A percentile compares a stretch with the other conserved stretches of the same genome.
These are phyloP conservation scores for Fusarium sp. DNA, from an alignment of 2,329 filamentous ascomycete species.

Conservation along the genomic window DNA sequence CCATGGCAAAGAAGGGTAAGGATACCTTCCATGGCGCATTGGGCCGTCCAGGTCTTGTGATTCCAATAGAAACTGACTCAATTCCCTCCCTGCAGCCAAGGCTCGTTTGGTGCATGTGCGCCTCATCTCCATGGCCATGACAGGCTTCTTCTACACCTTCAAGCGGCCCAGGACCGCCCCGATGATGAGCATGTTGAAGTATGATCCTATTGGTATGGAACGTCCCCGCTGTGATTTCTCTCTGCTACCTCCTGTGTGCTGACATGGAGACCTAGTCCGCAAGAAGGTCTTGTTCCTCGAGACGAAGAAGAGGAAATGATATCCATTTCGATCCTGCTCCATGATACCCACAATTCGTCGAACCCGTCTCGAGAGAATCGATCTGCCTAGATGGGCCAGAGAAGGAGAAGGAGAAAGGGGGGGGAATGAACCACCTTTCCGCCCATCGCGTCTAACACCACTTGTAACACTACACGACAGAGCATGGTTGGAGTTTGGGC, in stretches of 20 bases:
- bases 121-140: constrained; percentile 98
- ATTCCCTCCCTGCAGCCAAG: constrained; percentile 71
- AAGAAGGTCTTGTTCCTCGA: constrained; percentile 97
- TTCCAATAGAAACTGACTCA: constrained; percentile 19
- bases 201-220: constrained; percentile 88
- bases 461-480: constrained; percentile 48
- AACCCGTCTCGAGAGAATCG: constrained; percentile 2
- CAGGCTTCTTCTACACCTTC: constrained; percentile 95
- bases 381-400: constrained; percentile 22
- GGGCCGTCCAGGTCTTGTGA: not conserved
- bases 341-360: constrained; percentile 27
- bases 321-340: constrained; percentile 5
- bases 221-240: not conserved
- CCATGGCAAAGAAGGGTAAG: constrained; percentile 46
- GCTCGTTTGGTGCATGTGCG: constrained; percentile 93
- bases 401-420: not conserved
- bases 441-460: constrained; percentile 16
- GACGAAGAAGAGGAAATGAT: constrained; percentile 80
- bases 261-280: constrained; percentile 71
- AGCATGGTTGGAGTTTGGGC: constrained; percentile 50
- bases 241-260: constrained; percentile 1
- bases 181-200: constrained; percentile 97
- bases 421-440: not conserved
- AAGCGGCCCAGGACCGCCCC: constrained; percentile 82
- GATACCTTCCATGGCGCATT: not conserved